Evolutionary conservation across 768 basidiomycete species (phyloP), one percentile per base, ranked within the genome.

Genomic region (Rhizopogon vinicolor): DNA sequence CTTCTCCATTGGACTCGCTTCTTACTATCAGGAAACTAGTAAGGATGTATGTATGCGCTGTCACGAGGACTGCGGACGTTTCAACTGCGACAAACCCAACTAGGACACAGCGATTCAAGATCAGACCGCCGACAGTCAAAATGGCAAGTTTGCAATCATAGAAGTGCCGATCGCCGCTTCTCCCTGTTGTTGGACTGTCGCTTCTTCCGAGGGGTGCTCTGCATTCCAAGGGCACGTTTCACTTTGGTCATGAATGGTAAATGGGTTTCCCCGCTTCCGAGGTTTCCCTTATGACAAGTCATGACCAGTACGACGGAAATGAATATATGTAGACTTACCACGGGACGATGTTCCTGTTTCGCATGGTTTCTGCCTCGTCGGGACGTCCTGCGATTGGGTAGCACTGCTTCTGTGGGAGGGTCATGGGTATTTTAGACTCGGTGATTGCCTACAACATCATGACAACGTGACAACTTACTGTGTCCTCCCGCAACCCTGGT

Each of bases 311-410:
- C 33, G 41, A 51, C 33, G 46, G 51, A 54, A 45, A 40, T 19
- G 25, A 51, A 50, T 40, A 58, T 12, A 35, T 16, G n/a, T 28
- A 44, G 49, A 63, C 73, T 62, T 53, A 80, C 80, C 79, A 80
- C 81, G 28, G 61, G 51, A 35, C 65, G 68, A 16, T 79, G 72
- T 62, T 80, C 76, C 19, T 66, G 68, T 62, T 79, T 78, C 4
- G 79, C 79, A 55, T 74, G 72, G 60, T 72, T 72, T 12, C 79
- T 71, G 3, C 78, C 77, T n/a, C 63, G 44, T 9, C 62, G 70
- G 4, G 77, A 78, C 7, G 79, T 81, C 49, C 79, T 77, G 2
- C 81, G 78, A 59, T 80, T 83, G n/a, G 75, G 54, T 5, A 81
- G 67, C 3, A 80, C 77, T 35, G 78, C 75, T 67, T 75, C 77